phyloP scores from a whole-genome alignment of 495 filamentous ascomycete genomes.

The Evansstolkia leycettana region DNA sequence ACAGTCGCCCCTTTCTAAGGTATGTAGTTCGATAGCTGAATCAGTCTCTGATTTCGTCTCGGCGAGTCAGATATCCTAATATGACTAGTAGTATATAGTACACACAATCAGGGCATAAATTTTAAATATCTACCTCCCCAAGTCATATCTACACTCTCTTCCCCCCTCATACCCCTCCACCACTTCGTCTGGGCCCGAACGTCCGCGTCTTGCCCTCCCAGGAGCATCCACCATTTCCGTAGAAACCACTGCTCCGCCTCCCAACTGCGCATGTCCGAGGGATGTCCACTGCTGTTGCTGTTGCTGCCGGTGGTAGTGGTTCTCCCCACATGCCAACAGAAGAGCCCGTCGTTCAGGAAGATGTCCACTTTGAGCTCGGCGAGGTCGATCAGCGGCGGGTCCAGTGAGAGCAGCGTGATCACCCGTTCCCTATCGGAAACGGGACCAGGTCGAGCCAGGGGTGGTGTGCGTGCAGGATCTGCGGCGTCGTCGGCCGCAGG shows the following conservation, averaged over 20 bases:
- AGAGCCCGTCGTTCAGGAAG: conserved; percentile 12
- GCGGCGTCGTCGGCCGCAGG: conserved; percentile 30
- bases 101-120: no score
- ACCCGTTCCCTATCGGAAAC: conserved; percentile 22
- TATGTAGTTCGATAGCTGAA: no score
- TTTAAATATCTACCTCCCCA: background rate
- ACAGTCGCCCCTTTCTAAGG: no score
- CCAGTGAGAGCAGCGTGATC: conserved; percentile 21
- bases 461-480: conserved; percentile 33
- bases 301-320: no score
- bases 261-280: conserved; percentile 27
- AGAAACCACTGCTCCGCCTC: conserved; percentile 26
- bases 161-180: background rate
- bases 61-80: no score
- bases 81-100: no score
- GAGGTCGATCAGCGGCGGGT: conserved; percentile 18
- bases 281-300: conserved; percentile 7
- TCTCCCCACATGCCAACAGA: no score
- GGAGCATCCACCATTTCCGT: conserved; percentile 17
- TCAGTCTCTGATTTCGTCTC: no score
- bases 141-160: background rate
- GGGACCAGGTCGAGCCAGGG: conserved; percentile 32
- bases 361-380: conserved; percentile 32
- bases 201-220: conserved; percentile 1
- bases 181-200: background rate